Conservation (phyloP, 1,284 basidiomycete species). For the Tylopilus orsonianus region DNA sequence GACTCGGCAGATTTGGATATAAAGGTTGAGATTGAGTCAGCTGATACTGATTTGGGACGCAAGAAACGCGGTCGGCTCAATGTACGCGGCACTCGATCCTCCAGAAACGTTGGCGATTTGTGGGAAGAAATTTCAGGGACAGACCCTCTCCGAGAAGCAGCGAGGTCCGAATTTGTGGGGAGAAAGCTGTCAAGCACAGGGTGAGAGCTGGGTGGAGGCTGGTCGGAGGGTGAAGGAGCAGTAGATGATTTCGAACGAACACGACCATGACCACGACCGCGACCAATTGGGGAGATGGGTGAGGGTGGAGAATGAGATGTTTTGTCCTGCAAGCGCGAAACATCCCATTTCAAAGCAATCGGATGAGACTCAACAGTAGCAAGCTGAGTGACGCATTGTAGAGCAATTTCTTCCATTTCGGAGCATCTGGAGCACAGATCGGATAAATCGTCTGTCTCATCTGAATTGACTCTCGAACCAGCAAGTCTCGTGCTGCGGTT, state of each 20-base stretch:
- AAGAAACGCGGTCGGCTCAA: conserved; percentile 23
- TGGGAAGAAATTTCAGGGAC: conserved; percentile 29
- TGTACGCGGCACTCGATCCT: conserved; percentile 20
- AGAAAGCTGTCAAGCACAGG: conserved; percentile 1
- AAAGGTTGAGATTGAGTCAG: conserved; percentile 32
- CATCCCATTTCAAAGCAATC: conserved; percentile 20
- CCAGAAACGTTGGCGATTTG: conserved; percentile 11
- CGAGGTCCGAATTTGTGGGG: conserved; percentile 4
- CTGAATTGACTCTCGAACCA: conserved; percentile 33
- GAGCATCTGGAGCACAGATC: conserved; percentile 32
- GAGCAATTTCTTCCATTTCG: conserved; percentile 30
- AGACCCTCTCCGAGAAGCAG: conserved; percentile 30
- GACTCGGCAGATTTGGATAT: conserved; percentile 13
- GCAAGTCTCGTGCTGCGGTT: conserved; percentile 55
- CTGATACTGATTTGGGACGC: conserved; percentile 34
- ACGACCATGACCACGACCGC: not conserved
- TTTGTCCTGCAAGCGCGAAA: conserved; percentile 2
- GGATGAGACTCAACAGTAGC: conserved; percentile 15
- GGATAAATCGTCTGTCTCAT: conserved; percentile 26
- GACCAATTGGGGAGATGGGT: conserved; percentile 23
- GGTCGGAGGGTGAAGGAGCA: conserved; percentile 12
- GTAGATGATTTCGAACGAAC: conserved; percentile 9
- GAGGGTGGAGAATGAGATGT: conserved; percentile 16
- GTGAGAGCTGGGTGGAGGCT: not conserved
- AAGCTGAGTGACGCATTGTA: conserved; percentile 31